These are phyloP conservation scores for Aspergillus egyptiacus DNA, from an alignment of 495 filamentous ascomycete species.

Conservation along the genomic window DNA sequence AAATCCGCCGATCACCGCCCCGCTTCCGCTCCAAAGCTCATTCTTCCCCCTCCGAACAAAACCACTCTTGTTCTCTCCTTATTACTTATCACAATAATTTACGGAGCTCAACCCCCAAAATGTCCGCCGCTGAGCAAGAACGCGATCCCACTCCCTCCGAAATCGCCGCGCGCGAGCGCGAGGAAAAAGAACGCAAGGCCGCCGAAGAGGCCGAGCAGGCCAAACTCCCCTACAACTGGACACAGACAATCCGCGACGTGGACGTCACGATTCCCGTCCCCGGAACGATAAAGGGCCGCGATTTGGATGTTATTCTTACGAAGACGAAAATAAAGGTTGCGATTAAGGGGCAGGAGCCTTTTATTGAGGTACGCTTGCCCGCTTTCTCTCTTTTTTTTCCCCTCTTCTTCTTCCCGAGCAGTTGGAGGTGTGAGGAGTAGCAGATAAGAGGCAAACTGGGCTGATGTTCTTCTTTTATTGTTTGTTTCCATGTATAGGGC, in stretches of 20 bases:
- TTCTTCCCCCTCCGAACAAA: neutral
- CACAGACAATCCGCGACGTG: slow-evolving; percentile 86
- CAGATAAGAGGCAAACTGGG: too few relatives aligned
- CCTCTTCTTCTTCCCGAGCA: neutral
- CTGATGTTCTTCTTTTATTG: neutral
- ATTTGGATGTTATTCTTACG: slow-evolving; percentile 77
- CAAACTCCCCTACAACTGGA: slow-evolving; percentile 94
- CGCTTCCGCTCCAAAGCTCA: neutral
- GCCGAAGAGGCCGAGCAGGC: slow-evolving; percentile 85
- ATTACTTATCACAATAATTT: neutral
- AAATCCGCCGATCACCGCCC: neutral
- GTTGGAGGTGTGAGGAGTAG: neutral
- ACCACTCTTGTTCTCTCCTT: too few relatives aligned
- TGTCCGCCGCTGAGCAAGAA: slow-evolving; percentile 16
- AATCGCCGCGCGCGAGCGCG: slow-evolving; percentile 41
- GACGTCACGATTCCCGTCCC: slow-evolving; percentile 75
- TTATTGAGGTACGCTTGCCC: slow-evolving; percentile 63
- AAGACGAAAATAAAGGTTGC: slow-evolving; percentile 73
- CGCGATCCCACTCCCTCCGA: slow-evolving; percentile 48
- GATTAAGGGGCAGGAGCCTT: slow-evolving; percentile 79
- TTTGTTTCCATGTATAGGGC: slow-evolving; percentile 49
- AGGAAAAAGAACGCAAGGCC: slow-evolving; percentile 64
- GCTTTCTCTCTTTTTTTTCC: neutral
- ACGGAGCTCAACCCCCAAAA: neutral
- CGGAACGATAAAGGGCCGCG: slow-evolving; percentile 73